Evolutionary conservation across 2,329 filamentous ascomycete species (phyloP).

Genomic region (Anisogramma anomala): DNA sequence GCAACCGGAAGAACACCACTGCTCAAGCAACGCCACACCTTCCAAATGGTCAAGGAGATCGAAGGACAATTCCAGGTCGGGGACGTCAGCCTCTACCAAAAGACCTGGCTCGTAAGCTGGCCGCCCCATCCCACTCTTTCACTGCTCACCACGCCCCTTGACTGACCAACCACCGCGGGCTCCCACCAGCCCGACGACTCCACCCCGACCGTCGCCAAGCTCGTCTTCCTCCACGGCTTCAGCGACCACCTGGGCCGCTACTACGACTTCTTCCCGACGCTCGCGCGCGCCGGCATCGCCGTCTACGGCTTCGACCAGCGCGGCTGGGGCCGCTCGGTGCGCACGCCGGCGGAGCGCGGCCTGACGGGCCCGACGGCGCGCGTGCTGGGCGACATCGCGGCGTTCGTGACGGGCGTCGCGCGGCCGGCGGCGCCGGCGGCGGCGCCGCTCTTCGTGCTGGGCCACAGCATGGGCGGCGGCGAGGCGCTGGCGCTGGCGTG

Average conservation of each 20-base stretch:
- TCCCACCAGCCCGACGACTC: conserved; percentile 39
- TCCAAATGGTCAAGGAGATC: conserved; percentile 29
- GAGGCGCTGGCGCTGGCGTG: conserved; percentile 54
- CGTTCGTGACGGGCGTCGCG: conserved; percentile 52
- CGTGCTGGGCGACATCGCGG: conserved; percentile 68
- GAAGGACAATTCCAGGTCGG: conserved; percentile 40
- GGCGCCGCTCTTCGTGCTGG: conserved; percentile 69
- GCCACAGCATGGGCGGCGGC: conserved; percentile 84
- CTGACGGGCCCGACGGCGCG: conserved; percentile 60
- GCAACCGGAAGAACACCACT: no score
- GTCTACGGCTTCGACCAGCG: conserved; percentile 73
- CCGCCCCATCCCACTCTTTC: neutral
- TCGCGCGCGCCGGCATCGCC: conserved; percentile 63
- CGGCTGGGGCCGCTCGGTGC: conserved; percentile 73
- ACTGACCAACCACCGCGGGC: conserved; percentile 7
- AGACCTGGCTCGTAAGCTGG: conserved; percentile 45
- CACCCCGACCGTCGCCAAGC: conserved; percentile 46
- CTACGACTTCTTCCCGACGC: conserved; percentile 56
- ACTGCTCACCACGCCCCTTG: neutral
- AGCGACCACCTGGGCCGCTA: conserved; percentile 76
- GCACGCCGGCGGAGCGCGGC: conserved; percentile 50
- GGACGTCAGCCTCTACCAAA: conserved; percentile 39
- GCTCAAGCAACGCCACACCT: neutral
- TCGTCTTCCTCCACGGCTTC: conserved; percentile 83
- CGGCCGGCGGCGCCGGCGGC: conserved; percentile 31